A percentile compares a stretch with the other conserved stretches of the same genome.
Conservation (phyloP, 306 rosid genomes). For the Canavalia ensiformis region DNA sequence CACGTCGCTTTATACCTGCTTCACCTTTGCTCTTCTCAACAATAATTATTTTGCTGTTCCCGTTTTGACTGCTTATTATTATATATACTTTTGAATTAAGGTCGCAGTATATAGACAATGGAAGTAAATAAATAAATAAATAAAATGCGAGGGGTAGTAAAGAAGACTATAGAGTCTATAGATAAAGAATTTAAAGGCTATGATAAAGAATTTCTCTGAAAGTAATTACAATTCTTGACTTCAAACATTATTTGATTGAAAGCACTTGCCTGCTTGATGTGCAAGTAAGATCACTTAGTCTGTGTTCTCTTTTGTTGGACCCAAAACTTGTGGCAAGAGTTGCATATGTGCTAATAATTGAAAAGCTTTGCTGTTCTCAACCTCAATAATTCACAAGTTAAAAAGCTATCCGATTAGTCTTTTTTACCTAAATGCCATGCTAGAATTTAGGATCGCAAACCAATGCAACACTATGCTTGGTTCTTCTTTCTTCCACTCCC, state of each 20-base stretch:
- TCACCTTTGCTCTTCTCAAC: neutral
- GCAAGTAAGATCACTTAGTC: constrained; percentile 48
- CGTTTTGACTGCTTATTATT: constrained; percentile 1
- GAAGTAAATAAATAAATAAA: too few species aligned
- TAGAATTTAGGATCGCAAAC: constrained; percentile 35
- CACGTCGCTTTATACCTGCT: neutral
- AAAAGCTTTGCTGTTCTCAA: constrained; percentile 19
- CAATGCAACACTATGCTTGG: neutral
- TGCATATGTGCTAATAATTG: constrained; percentile 37
- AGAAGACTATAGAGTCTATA: neutral
- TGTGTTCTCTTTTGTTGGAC: constrained; percentile 43
- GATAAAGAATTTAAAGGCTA: neutral
- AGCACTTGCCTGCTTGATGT: constrained; percentile 50
- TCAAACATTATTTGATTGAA: constrained; percentile 47
- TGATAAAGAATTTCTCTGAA: neutral
- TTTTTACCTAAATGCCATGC: constrained; percentile 39
- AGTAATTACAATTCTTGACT: constrained; percentile 46
- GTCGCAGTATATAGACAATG: too few species aligned
- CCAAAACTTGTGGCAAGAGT: constrained; percentile 39
- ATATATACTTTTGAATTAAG: neutral
- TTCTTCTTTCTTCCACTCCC: neutral
- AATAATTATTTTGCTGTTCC: constrained; percentile 2
- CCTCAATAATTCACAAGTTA: constrained; percentile 34
- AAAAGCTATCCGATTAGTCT: neutral
- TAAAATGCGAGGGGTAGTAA: neutral